Evolutionary conservation across 2,329 filamentous ascomycete genomes (phyloP).

Genomic region (Diaporthe citrichinensis): DNA sequence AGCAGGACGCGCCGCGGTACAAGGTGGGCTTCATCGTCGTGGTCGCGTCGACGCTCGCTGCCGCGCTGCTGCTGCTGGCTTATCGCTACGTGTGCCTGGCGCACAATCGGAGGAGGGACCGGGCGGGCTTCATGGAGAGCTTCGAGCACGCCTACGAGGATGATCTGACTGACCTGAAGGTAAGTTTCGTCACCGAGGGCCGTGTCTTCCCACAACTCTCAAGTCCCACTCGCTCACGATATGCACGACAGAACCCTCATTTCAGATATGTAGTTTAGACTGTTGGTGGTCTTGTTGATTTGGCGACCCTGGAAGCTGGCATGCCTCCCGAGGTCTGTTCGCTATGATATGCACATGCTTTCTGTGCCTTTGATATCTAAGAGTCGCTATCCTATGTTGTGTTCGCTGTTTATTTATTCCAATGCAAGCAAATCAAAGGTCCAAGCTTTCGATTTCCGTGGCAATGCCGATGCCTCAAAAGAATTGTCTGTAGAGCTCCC

Average conservation of each 20-base stretch:
- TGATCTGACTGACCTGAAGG: conserved; percentile 62
- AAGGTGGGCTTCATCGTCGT: conserved; percentile 56
- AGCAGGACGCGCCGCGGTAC: conserved; percentile 57
- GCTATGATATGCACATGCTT: not conserved
- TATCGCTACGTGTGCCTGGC: conserved; percentile 61
- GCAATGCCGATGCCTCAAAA: too few species aligned
- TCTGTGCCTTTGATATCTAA: not conserved
- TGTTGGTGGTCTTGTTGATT: not conserved
- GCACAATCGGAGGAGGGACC: conserved; percentile 60
- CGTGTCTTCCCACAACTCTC: accelerated
- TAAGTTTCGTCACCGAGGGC: not conserved
- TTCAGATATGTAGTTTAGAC: conserved; percentile 8
- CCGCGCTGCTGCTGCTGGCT: conserved; percentile 54
- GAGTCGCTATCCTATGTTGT: not conserved
- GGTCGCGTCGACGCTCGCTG: conserved; percentile 50
- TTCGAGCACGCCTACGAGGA: conserved; percentile 68
- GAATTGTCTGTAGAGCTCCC: not conserved
- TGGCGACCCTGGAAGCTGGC: too few species aligned
- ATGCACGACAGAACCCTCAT: conserved; percentile 13
- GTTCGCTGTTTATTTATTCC: not conserved
- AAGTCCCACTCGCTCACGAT: not conserved
- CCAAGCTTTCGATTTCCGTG: accelerated
- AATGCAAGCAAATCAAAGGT: not conserved
- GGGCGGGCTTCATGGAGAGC: conserved; percentile 58
- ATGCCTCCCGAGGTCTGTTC: not conserved